Percentiles rank a stretch among this genome's conserved stretches.
Evolutionary conservation across 768 basidiomycete genomes (phyloP).

Genomic region (Auriscalpium orientale): DNA sequence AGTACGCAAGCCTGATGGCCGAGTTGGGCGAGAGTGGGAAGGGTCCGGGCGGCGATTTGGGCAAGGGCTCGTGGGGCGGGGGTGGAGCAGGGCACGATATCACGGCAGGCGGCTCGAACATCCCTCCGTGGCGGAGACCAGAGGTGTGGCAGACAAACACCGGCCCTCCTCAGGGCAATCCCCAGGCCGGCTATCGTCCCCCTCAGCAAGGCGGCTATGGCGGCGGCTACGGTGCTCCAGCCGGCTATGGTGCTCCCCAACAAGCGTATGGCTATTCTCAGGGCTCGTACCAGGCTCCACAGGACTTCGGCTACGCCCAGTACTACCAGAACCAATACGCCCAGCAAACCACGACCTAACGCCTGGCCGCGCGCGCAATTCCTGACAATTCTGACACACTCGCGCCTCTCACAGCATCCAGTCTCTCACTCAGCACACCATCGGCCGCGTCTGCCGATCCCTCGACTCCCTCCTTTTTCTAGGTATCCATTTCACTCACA

Average conservation of each 20-base stretch:
- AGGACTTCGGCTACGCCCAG: slow-evolving; percentile 80
- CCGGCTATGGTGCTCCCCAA: slow-evolving; percentile 14
- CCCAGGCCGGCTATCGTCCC: slow-evolving; percentile 51
- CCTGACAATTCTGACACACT: slow-evolving; percentile 14
- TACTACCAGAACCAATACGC: slow-evolving; percentile 87
- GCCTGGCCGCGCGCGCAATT: slow-evolving; percentile 28
- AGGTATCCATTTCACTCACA: slow-evolving; percentile 12
- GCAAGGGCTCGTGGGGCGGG: slow-evolving; percentile 56
- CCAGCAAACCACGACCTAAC: slow-evolving; percentile 54
- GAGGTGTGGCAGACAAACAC: slow-evolving; percentile 68
- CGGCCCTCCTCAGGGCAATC: slow-evolving; percentile 30
- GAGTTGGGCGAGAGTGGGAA: slow-evolving; percentile 85
- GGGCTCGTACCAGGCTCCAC: slow-evolving; percentile 31
- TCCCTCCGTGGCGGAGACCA: slow-evolving; percentile 88
- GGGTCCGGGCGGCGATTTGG: slow-evolving; percentile 45
- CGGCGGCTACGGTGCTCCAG: slow-evolving; percentile 17
- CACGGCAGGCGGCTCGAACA: slow-evolving; percentile 58
- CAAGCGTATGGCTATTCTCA: slow-evolving; percentile 2
- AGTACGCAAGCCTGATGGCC: slow-evolving; percentile 95
- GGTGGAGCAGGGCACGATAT: slow-evolving; percentile 50
- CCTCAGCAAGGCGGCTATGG: slow-evolving; percentile 57
- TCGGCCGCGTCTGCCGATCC: slow-evolving; percentile 8
- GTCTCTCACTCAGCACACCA: slow-evolving; percentile 14
- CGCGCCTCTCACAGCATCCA: slow-evolving; percentile 16
- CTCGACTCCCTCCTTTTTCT: slow-evolving; percentile 6